Base-by-base conservation (phyloP, 2,329 filamentous ascomycete species). In the Hymenoscyphus albidus region DNA sequence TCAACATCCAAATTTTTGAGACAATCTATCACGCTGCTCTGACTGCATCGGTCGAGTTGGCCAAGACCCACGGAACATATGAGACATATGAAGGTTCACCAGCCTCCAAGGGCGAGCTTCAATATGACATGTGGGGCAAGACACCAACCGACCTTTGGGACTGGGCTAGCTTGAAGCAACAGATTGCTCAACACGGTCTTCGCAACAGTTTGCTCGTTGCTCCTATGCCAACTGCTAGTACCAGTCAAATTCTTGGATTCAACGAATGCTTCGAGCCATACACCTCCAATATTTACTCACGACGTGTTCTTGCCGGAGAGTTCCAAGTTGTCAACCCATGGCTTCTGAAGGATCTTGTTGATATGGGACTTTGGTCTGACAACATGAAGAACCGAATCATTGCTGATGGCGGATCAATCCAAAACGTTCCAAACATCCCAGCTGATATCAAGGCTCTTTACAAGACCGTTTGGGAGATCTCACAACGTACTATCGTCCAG, bases 331-430 rank as follows among this genome's bases (percentile, higher is more conserved):
- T 99, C 78, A 99, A 99, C 83, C 95, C 95, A 61, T 99, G 95
- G 95, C 81, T 99, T 68, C 87, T 99, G 67, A 97, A 97, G 84
- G 95, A 99, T 74, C 88, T 99, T 38, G 95, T 99, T 71, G 95
- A 99, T 76, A 91, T 97, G 82, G 95, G 95, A 67, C 85, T 99
- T 56, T 99, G 95, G 95, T 97, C 94, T 58, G 94, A 99, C 80
- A 92, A 93, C 82, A 99, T 99, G 95, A 99, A 99, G 89, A 99
- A 99, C 84, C 93, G 95, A 74, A 99, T 99, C 84, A 99, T 99
- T 75, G 90, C 95, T 64, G 94, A 97, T 68, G 92, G 92, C 71
- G 95, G 95, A 70, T 98, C 94, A 22, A 90, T 99, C 63, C 95
- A 98, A 79, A 94, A 95, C 79, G 94, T 99, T 69, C 91, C 94